phyloP scores from a whole-genome alignment of 139 green algal genomes.

The Closterium sp. region DNA sequence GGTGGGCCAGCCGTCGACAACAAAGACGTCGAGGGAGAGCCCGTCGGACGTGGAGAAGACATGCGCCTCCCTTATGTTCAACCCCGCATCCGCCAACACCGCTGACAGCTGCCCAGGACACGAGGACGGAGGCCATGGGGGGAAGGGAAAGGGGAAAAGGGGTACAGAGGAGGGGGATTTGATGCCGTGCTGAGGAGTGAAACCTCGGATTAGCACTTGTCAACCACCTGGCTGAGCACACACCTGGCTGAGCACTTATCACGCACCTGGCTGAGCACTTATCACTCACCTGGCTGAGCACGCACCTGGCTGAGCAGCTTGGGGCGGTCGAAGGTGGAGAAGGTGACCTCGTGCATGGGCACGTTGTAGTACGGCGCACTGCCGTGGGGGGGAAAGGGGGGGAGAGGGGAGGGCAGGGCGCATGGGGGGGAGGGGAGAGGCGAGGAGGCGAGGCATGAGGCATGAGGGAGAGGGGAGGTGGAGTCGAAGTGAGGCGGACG shows the following conservation, averaged over 20 bases:
- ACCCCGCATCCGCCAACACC: constrained; percentile 71
- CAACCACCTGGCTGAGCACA: not conserved
- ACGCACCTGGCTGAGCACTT: not conserved
- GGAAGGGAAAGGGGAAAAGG: not conserved
- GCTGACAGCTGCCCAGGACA: constrained; percentile 49
- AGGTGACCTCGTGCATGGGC: constrained; percentile 54
- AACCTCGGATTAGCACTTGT: not conserved
- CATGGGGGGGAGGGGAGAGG: not conserved
- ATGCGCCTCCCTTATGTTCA: constrained; percentile 98
- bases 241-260: not conserved
- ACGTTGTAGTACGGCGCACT: constrained; percentile 13
- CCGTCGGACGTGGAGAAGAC: constrained; percentile 95
- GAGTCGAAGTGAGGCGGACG: no score
- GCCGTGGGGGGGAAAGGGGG: no score
- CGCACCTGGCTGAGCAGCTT: constrained; percentile 53
- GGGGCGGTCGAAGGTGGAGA: constrained; percentile 52
- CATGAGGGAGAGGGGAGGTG: no score
- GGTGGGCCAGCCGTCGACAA: constrained; percentile 59
- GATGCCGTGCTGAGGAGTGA: not conserved
- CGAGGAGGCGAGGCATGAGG: no score
- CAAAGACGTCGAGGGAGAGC: constrained; percentile 95
- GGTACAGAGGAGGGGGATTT: not conserved
- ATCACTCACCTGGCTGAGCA: not conserved
- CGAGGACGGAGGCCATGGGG: no score
- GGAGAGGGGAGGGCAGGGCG: no score